phyloP scores from a whole-genome alignment of 768 basidiomycete genomes.

The Cantharellus anzutake region DNA sequence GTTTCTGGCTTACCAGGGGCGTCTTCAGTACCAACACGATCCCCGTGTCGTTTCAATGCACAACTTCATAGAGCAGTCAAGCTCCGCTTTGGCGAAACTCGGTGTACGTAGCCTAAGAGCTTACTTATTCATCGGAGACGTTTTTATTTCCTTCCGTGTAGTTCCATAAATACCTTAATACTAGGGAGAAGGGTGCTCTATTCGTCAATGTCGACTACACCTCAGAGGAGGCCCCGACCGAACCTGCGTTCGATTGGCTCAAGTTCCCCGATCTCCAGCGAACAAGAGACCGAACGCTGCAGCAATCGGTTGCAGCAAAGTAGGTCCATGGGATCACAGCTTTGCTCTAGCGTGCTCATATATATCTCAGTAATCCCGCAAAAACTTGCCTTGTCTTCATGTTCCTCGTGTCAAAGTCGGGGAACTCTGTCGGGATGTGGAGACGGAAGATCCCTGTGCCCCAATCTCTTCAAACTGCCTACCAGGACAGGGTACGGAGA shows the following conservation, averaged over 20 bases:
- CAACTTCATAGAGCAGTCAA: conserved; percentile 1
- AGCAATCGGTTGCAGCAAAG: conserved; percentile 7
- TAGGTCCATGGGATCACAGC: neutral
- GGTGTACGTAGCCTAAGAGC: conserved; percentile 4
- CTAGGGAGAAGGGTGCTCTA: conserved; percentile 4
- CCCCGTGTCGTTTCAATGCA: conserved; percentile 2
- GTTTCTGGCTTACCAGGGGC: neutral
- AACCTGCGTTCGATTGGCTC: conserved; percentile 8
- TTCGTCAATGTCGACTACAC: conserved; percentile 6
- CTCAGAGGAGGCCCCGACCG: neutral
- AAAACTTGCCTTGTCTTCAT: conserved; percentile 7
- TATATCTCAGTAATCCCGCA: conserved; percentile 5
- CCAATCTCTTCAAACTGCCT: neutral
- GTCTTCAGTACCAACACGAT: conserved; percentile 2
- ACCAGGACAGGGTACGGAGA: neutral
- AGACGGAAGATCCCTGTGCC: conserved; percentile 6
- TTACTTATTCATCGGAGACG: neutral
- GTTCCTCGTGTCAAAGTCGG: conserved; percentile 8
- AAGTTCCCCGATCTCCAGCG: conserved; percentile 4
- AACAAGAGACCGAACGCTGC: conserved; percentile 6
- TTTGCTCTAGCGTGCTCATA: neutral
- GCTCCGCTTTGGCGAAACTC: conserved; percentile 1
- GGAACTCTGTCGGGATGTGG: conserved; percentile 9
- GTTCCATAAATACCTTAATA: conserved; percentile 4
- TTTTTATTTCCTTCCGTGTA: neutral